Base-by-base conservation (phyloP, 805 yeast species). In the Candida quercuum region DNA sequence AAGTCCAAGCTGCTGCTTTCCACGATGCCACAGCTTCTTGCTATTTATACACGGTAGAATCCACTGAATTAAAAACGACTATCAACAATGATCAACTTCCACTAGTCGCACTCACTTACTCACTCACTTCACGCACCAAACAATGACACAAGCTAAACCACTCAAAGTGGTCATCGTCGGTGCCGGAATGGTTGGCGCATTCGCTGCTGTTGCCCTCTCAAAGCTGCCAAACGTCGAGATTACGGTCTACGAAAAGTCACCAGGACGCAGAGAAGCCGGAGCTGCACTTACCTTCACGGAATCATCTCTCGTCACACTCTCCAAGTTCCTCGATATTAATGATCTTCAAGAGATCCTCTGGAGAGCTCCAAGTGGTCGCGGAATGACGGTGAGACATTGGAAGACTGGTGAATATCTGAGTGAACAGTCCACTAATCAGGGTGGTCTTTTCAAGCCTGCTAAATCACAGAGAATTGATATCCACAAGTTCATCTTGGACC, bases 281-380 rank as follows among this genome's bases (percentile, higher is more conserved):
- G 47, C 47, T 22, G 47, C 47, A 7, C n/a, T 43, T 6, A 40
- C 47, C 8, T 41, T 38, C 21, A 38, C 39, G 13, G 45, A 43
- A 22, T 30, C 38, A 21, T 35, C 45, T 3, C 16, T 41, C 17
- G 11, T 10, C 7, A 41, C 45, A 11, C 13, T 43, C 3, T 26
- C 28, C 12, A 36, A 18, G 22, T 40, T 43, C 8, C 13, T 43
- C 7, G 42, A 43, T 25, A 43, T 43, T 14, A 40, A 43, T 28
- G 45, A 40, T 3, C 16, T 43, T 4, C 42, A 43, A 28, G 8
- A 24, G 11, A 33, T 43, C 14, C 23, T 43, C 7, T 43, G 32
- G 24, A 40, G 47, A 38, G 28, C 38, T 6, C 20, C 30, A 5
- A 22, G 31, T 15, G 38, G 31, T 11, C 30, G 20, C n/a, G 38